Conservation (phyloP, 176 grass and related monocot genomes). For the Echinochloa phyllopogon region DNA sequence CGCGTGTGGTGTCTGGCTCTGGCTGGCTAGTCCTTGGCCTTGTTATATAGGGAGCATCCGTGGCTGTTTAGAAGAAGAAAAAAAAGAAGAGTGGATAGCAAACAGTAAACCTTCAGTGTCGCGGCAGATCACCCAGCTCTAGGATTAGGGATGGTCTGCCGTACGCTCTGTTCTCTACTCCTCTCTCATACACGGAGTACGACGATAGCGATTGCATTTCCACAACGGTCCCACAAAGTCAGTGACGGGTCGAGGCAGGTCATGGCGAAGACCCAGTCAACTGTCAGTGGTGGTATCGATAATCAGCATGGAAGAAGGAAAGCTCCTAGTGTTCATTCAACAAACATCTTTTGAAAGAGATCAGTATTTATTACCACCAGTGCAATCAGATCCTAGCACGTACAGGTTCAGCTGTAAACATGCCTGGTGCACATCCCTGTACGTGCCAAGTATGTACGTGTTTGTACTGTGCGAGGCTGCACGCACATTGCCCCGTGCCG, state of each 20-base stretch:
- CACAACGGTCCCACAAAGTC: not conserved
- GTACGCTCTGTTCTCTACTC: not conserved
- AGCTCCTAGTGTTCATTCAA: not conserved
- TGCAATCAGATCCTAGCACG: not conserved
- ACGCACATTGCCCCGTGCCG: no score
- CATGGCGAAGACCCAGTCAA: not conserved
- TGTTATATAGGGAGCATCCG: conserved; percentile 42
- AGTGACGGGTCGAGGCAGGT: conserved; percentile 4
- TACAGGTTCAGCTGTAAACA: not conserved
- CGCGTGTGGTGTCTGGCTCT: not conserved
- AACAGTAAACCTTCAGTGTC: conserved; percentile 19
- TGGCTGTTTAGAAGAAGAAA: not conserved
- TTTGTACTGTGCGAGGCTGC: no score
- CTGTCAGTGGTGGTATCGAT: not conserved
- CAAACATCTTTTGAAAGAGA: not conserved
- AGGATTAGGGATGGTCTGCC: not conserved
- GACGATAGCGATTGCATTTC: not conserved
- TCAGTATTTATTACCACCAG: not conserved
- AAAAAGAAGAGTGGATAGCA: not conserved
- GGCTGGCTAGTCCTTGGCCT: not conserved
- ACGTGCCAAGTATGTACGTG: no score
- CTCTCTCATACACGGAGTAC: not conserved
- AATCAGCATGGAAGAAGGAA: not conserved
- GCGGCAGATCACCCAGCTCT: conserved; percentile 10
- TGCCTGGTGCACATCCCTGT: no score